Base-by-base conservation (phyloP, 768 basidiomycete species). In the Podaxis mareebaensis region DNA sequence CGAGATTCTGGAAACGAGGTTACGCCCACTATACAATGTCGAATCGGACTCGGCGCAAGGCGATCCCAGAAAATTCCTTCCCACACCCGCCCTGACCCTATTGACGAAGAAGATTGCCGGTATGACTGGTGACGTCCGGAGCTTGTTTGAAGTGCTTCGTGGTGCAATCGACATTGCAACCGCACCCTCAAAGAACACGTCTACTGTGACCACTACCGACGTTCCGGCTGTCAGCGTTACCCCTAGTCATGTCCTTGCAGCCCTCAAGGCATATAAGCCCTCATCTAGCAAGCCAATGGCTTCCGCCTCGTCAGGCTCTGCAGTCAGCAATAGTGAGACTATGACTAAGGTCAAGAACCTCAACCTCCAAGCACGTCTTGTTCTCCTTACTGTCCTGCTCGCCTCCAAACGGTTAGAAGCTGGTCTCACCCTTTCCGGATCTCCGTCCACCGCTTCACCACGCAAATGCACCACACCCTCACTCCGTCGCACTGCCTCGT, bases 71-170 rank as follows among this genome's bases (percentile, higher is more conserved):
- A 84, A 81, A 57, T 82, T 95, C 67, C 74, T 95, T 36, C 87
- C 90, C 3, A 61, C 76, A 5, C 79, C 90, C 1, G 82, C 91
- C 2, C 73, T 94, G 39, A 86, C 82, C 40, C 78, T 95, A 13
- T 81, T 93, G 30, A 85, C 90, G 8, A 92, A 91, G 77, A 93
- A 93, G 70, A 78, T 94, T 20, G 92, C 93, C 3, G 82, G 90
- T 1, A 79, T 88, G 62, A 93, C 93, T 0, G 93, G 93, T 15
- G 93, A 96, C 68, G 91, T 95, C 8, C 81, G 93, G 44, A 85
- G 83, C 26, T 77, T 93, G 2, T 89, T 96, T 60, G 91, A 92
- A 71, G 90, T 94, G 12, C 79, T 93, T 10, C 84, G 92, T 33
- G 85, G 88, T 11, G 90, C 93, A 7, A 91, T 96, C 67, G 90